Conservation (phyloP, 257 asterid species). For the Galeopsis tetrahit region DNA sequence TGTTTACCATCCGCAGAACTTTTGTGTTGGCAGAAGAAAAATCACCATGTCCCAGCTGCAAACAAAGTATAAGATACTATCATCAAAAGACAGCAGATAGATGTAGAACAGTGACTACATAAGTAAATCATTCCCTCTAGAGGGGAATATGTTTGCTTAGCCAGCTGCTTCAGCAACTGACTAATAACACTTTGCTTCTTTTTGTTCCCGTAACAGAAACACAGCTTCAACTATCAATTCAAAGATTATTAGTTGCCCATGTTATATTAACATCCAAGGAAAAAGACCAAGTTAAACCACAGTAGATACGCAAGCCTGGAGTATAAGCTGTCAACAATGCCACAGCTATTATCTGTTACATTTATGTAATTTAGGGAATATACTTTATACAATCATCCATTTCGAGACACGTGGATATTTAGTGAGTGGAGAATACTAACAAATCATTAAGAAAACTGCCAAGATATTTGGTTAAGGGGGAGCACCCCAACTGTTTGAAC, state of each 20-base stretch:
- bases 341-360: constrained; percentile 20
- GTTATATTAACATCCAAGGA: constrained; percentile 2
- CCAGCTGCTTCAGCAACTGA: constrained; percentile 13
- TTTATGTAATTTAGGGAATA: not conserved
- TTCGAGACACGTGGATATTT: not conserved
- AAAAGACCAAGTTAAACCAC: not conserved
- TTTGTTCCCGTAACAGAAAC: not conserved
- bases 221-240: constrained; percentile 21
- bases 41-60: constrained; percentile 97
- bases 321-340: constrained; percentile 21
- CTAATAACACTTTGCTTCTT: constrained; percentile 9
- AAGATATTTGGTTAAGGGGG: constrained; percentile 9
- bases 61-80: constrained; percentile 28
- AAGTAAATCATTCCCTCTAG: not conserved
- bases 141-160: constrained; percentile 11
- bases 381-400: not conserved
- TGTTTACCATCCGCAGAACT: constrained; percentile 94
- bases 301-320: not conserved
- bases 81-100: constrained; percentile 9
- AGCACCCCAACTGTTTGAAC: not conserved
- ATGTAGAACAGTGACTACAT: not conserved
- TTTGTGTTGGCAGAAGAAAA: constrained; percentile 92
- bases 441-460: constrained; percentile 7
- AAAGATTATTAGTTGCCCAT: constrained; percentile 15
- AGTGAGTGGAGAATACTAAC: constrained; percentile 10